A percentile compares a stretch with the other conserved stretches of the same genome.
These are phyloP conservation scores for Sclerotinia borealis DNA, from an alignment of 2,329 filamentous ascomycete species.

Conservation along the genomic window DNA sequence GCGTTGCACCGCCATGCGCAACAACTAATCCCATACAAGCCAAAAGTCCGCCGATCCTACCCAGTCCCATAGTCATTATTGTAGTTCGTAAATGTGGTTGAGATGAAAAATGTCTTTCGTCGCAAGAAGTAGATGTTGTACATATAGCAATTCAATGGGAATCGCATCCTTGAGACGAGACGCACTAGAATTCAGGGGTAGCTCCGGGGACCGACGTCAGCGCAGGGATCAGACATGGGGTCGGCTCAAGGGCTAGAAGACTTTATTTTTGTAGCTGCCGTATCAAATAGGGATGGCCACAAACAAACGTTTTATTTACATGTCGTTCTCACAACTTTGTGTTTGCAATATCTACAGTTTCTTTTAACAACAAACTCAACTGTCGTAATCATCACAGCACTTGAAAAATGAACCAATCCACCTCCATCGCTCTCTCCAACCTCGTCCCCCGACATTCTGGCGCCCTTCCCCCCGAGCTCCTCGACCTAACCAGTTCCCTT, in stretches of 20 bases:
- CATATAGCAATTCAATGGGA: not conserved
- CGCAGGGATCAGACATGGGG: not conserved
- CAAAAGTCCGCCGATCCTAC: slow-evolving; percentile 5
- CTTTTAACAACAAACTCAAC: not conserved
- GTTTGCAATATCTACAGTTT: not conserved
- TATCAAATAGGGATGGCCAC: not conserved
- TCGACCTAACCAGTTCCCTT: slow-evolving; percentile 65
- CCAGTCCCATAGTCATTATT: not conserved
- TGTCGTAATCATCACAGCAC: not conserved
- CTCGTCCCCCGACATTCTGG: slow-evolving; percentile 68
- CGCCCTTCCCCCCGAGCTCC: slow-evolving; percentile 60
- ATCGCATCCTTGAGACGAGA: slow-evolving; percentile 5
- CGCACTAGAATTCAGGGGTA: slow-evolving; percentile 7
- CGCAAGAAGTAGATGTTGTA: not conserved
- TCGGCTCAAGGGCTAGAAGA: not conserved
- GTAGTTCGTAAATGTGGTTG: not conserved
- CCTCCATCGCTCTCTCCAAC: slow-evolving; percentile 67
- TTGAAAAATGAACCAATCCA: slow-evolving; percentile 60
- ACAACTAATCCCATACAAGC: slow-evolving; percentile 34
- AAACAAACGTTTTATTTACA: not conserved
- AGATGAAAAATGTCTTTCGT: not conserved
- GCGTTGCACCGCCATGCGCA: slow-evolving; percentile 49
- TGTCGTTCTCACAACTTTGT: not conserved
- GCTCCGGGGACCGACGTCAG: slow-evolving; percentile 4
- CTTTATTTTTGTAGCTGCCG: slow-evolving; percentile 1